Evolutionary conservation across 805 yeast species (phyloP).

Genomic region (Wickerhamomyces rabaulensis): DNA sequence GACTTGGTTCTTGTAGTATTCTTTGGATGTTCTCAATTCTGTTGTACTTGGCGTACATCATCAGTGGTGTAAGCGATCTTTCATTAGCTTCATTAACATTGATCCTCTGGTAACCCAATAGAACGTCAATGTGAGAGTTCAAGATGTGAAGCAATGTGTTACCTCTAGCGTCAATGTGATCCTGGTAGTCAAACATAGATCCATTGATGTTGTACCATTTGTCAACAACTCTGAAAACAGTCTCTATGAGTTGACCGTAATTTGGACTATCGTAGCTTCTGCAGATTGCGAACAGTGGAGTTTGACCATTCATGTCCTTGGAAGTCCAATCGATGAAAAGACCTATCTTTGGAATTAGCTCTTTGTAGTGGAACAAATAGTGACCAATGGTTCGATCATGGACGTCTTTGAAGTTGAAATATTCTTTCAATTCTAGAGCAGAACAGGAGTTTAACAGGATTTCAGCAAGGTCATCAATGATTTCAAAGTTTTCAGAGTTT

Average conservation of each 20-base stretch:
- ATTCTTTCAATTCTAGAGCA: constrained; percentile 39
- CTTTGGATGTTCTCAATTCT: constrained; percentile 52
- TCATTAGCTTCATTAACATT: constrained; percentile 59
- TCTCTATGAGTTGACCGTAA: constrained; percentile 45
- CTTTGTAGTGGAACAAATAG: constrained; percentile 53
- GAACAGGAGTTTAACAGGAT: constrained; percentile 39
- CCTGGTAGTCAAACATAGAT: constrained; percentile 38
- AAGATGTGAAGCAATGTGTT: constrained; percentile 75
- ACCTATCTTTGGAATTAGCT: constrained; percentile 51
- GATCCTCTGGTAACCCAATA: constrained; percentile 32
- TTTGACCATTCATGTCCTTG: constrained; percentile 61
- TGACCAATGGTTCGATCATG: constrained; percentile 67
- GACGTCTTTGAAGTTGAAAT: constrained; percentile 46
- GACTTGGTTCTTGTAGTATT: constrained; percentile 37
- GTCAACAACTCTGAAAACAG: constrained; percentile 39
- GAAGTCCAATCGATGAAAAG: constrained; percentile 60
- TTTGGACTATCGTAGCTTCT: constrained; percentile 75
- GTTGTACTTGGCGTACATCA: constrained; percentile 65
- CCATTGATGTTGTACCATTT: constrained; percentile 34
- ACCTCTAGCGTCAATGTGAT: constrained; percentile 69
- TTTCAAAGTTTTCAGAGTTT: constrained; percentile 43
- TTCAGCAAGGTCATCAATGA: constrained; percentile 41
- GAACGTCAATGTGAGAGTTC: constrained; percentile 39
- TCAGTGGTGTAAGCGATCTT: constrained; percentile 61
- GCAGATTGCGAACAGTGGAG: constrained; percentile 73